phyloP scores from a whole-genome alignment of 441 rosid species.

The Erodium moschatum region DNA sequence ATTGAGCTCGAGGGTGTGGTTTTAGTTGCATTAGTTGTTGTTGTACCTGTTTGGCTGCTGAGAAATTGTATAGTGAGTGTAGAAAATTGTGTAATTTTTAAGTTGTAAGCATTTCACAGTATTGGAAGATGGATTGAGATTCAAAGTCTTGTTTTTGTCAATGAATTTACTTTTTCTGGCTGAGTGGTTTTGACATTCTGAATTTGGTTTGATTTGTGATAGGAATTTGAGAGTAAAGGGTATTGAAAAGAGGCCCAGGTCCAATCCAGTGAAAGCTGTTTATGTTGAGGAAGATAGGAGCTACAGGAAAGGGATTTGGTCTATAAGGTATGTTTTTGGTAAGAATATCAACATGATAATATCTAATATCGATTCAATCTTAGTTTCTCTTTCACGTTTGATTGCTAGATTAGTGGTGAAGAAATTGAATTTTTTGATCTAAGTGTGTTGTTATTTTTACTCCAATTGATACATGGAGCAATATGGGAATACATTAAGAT shows the following conservation, averaged over 20 bases:
- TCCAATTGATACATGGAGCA: neutral
- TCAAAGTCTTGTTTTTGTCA: neutral
- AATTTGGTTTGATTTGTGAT: neutral
- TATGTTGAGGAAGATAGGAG: constrained; percentile 34
- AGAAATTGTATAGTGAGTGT: neutral
- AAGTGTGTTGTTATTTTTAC: neutral
- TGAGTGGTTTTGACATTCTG: no score
- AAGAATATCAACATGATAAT: neutral
- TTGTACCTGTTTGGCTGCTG: neutral
- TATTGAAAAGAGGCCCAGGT: neutral
- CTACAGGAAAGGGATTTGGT: constrained; percentile 63
- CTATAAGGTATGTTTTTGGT: constrained; percentile 47
- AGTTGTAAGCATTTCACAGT: neutral
- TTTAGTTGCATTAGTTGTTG: no score
- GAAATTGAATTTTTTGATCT: neutral
- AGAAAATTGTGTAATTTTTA: neutral
- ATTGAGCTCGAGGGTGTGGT: no score
- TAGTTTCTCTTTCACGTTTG: neutral
- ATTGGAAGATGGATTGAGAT: neutral
- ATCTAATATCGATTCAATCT: neutral
- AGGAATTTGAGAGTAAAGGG: neutral
- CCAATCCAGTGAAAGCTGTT: constrained; percentile 35
- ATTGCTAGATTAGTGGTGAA: neutral
- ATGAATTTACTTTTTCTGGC: neutral
- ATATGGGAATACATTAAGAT: no score